phyloP scores from a whole-genome alignment of 306 rosid genomes.

The Cicer cuneatum region DNA sequence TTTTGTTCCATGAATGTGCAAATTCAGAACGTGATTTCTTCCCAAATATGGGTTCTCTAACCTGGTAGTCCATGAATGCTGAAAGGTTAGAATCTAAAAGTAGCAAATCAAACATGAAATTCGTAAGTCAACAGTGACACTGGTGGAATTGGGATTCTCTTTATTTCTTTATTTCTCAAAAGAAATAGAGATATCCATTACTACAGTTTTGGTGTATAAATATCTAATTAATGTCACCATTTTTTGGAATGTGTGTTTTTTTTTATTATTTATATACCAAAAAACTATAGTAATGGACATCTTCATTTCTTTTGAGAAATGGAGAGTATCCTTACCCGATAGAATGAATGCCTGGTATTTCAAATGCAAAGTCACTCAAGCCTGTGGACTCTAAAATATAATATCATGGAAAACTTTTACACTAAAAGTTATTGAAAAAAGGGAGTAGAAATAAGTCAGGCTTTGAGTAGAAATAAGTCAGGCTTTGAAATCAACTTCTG shows the following conservation, averaged over 20 bases:
- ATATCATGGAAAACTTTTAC: not conserved
- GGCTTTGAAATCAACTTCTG: not conserved
- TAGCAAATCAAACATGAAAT: conserved; percentile 36
- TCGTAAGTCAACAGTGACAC: not conserved
- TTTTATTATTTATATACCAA: too few relatives aligned
- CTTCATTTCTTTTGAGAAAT: too few relatives aligned
- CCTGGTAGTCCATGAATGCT: conserved; percentile 51
- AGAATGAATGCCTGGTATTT: conserved; percentile 20
- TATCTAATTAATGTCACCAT: too few relatives aligned
- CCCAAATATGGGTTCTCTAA: conserved; percentile 69
- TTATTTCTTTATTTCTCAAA: too few relatives aligned
- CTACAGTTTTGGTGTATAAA: too few relatives aligned
- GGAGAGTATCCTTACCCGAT: not conserved
- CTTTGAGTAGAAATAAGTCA: not conserved
- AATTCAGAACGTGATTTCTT: conserved; percentile 66
- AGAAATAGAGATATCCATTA: too few relatives aligned
- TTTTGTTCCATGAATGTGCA: conserved; percentile 81
- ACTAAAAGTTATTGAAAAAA: not conserved
- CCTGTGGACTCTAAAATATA: conserved; percentile 2
- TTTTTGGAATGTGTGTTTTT: too few relatives aligned
- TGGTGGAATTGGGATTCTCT: not conserved
- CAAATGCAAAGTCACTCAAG: conserved; percentile 11
- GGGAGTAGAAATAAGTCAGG: not conserved
- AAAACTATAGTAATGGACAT: too few relatives aligned
- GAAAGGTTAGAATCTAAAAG: conserved; percentile 40